Evolutionary conservation across 768 basidiomycete genomes (phyloP).

Genomic region (Rhodosporidiobolus odoratus): DNA sequence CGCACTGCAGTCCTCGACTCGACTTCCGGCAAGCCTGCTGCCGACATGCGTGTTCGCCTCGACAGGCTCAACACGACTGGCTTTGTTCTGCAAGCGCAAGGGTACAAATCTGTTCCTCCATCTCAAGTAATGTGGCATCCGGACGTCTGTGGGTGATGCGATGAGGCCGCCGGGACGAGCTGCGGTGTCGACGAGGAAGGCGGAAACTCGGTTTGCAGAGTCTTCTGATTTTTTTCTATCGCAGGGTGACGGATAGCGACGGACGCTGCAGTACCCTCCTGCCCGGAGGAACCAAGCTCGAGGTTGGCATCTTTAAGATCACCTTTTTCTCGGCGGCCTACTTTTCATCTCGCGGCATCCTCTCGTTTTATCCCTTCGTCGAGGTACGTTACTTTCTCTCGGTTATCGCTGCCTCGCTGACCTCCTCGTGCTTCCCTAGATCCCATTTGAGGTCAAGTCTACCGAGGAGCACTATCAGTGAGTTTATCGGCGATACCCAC

Average conservation of each 20-base stretch:
- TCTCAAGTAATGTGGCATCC: too few species aligned
- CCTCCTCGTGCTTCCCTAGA: constrained; percentile 13
- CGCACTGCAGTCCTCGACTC: constrained; percentile 44
- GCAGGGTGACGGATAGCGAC: constrained; percentile 43
- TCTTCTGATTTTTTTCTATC: neutral
- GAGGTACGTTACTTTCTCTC: constrained; percentile 35
- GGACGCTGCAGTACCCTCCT: constrained; percentile 42
- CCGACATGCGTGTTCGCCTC: constrained; percentile 41
- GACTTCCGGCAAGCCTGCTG: constrained; percentile 42
- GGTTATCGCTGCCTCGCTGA: neutral
- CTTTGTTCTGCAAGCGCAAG: constrained; percentile 40
- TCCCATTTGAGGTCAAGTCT: constrained; percentile 43
- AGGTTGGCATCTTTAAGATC: constrained; percentile 43
- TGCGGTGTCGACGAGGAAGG: too few species aligned
- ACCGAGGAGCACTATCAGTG: constrained; percentile 43
- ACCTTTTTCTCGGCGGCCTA: constrained; percentile 43
- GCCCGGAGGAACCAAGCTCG: constrained; percentile 17
- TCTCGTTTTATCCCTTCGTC: constrained; percentile 44
- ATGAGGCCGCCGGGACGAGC: too few species aligned
- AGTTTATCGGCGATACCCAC: neutral
- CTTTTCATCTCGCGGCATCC: constrained; percentile 33
- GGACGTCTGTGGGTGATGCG: too few species aligned
- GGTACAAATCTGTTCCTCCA: constrained; percentile 25
- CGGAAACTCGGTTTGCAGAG: neutral
- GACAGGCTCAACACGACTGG: constrained; percentile 41